phyloP scores from a whole-genome alignment of 257 asterid genomes.

The Solanum lycopersicoides region DNA sequence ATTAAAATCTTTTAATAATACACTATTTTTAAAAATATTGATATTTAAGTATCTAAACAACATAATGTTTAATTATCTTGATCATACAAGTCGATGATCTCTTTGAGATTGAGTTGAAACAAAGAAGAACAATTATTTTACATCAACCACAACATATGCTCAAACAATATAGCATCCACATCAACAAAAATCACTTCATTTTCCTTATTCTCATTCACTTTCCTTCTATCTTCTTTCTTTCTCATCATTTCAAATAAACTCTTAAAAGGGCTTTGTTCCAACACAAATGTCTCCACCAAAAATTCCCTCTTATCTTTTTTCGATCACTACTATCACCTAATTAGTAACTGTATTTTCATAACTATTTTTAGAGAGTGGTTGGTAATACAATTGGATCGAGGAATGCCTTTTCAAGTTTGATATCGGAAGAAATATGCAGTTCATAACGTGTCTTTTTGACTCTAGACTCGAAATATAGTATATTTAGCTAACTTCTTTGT shows the following conservation, averaged over 20 bases:
- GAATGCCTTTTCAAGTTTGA: background rate
- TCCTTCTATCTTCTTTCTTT: background rate
- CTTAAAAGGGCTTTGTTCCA: background rate
- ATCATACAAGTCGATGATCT: constrained; percentile 27
- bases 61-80: constrained; percentile 7
- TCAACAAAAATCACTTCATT: constrained; percentile 21
- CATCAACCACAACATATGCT: constrained; percentile 37
- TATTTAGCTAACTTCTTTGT: background rate
- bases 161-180: constrained; percentile 35
- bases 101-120: constrained; percentile 25
- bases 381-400: background rate
- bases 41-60: too few species aligned
- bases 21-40: too few species aligned
- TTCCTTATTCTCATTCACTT: background rate
- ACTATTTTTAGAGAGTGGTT: background rate
- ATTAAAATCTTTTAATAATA: too few species aligned
- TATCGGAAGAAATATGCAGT: background rate
- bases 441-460: background rate
- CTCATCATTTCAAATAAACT: constrained; percentile 1
- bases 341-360: background rate
- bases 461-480: background rate
- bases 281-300: background rate
- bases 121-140: constrained; percentile 30
- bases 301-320: background rate
- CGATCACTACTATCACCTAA: background rate